phyloP scores from a whole-genome alignment of 2,329 filamentous ascomycete genomes.

The Alternaria ventricosa region DNA sequence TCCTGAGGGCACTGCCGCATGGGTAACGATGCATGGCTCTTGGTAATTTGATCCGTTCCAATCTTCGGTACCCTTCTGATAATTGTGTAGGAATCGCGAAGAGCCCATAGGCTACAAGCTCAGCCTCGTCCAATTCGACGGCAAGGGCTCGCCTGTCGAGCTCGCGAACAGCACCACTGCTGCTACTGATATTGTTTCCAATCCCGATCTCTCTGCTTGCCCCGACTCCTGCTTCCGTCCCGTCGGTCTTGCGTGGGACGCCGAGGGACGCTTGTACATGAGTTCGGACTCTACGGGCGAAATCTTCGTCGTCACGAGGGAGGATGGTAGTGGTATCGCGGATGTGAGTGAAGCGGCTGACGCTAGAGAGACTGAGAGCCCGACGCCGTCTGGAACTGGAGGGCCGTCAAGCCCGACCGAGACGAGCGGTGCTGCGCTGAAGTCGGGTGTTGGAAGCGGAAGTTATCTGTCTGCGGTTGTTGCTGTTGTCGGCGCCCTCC shows the following conservation, averaged over 20 bases:
- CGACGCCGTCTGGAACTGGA: slow-evolving; percentile 16
- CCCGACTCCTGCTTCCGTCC: slow-evolving; percentile 68
- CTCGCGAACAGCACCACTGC: slow-evolving; percentile 56
- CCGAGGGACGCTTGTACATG: slow-evolving; percentile 65
- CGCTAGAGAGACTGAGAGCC: slow-evolving; percentile 18
- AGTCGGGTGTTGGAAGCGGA: not conserved
- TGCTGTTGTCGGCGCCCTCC: slow-evolving; percentile 8
- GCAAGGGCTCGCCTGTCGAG: slow-evolving; percentile 55
- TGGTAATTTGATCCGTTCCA: slow-evolving; percentile 54
- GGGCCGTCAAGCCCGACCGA: not conserved
- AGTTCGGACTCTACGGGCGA: slow-evolving; percentile 69
- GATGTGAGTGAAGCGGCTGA: slow-evolving; percentile 25
- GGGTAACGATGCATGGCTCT: slow-evolving; percentile 74
- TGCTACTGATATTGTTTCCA: slow-evolving; percentile 62
- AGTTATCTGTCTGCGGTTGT: slow-evolving; percentile 14
- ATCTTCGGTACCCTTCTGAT: not conserved
- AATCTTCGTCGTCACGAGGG: slow-evolving; percentile 61
- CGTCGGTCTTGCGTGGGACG: slow-evolving; percentile 62
- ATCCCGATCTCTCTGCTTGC: slow-evolving; percentile 61
- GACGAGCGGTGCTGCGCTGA: not conserved
- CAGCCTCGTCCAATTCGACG: slow-evolving; percentile 54
- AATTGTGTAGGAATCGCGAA: slow-evolving; percentile 51
- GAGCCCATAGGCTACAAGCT: slow-evolving; percentile 60
- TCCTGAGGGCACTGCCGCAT: slow-evolving; percentile 63
- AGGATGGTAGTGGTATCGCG: slow-evolving; percentile 40